Conservation (phyloP, 495 filamentous ascomycete genomes). For the Penicillium simplicissimum region DNA sequence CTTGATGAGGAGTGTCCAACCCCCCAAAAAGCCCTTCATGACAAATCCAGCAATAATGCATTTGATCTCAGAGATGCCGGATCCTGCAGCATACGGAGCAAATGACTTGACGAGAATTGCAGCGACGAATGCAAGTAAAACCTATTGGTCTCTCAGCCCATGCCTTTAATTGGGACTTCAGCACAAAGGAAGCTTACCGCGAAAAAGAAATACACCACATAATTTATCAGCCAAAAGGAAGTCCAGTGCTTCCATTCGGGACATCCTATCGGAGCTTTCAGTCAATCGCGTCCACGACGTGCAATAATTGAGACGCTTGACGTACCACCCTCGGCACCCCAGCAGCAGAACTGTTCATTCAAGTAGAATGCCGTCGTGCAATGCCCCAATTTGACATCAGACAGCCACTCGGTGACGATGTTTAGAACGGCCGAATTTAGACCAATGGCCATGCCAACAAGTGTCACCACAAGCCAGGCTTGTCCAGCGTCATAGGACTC, state of each 20-base stretch:
- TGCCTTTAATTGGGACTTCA: neutral
- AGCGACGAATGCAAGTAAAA: slow-evolving; percentile 77
- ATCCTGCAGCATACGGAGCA: slow-evolving; percentile 95
- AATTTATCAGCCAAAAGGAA: slow-evolving; percentile 73
- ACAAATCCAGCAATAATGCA: slow-evolving; percentile 99
- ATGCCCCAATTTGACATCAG: slow-evolving; percentile 91
- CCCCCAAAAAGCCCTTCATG: slow-evolving; percentile 97
- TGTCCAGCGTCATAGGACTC: slow-evolving; percentile 96
- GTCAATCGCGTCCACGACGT: neutral
- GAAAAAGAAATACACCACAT: slow-evolving; percentile 85
- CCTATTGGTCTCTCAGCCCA: slow-evolving; percentile 45
- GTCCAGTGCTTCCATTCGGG: slow-evolving; percentile 91
- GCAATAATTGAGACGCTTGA: neutral
- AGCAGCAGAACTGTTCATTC: slow-evolving; percentile 98
- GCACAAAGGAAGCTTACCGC: slow-evolving; percentile 56
- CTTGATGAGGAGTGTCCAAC: slow-evolving; percentile 92
- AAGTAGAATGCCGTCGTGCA: slow-evolving; percentile 95
- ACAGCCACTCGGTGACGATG: slow-evolving; percentile 95
- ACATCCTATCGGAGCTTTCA: slow-evolving; percentile 58
- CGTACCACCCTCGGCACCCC: slow-evolving; percentile 86
- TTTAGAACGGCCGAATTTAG: slow-evolving; percentile 92
- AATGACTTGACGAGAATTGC: slow-evolving; percentile 88
- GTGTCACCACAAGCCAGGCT: slow-evolving; percentile 95
- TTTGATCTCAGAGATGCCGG: slow-evolving; percentile 98
- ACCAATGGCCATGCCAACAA: slow-evolving; percentile 91